These are phyloP conservation scores for Grigorovia yakushimaensis DNA, from an alignment of 805 yeast species.

Conservation along the genomic window DNA sequence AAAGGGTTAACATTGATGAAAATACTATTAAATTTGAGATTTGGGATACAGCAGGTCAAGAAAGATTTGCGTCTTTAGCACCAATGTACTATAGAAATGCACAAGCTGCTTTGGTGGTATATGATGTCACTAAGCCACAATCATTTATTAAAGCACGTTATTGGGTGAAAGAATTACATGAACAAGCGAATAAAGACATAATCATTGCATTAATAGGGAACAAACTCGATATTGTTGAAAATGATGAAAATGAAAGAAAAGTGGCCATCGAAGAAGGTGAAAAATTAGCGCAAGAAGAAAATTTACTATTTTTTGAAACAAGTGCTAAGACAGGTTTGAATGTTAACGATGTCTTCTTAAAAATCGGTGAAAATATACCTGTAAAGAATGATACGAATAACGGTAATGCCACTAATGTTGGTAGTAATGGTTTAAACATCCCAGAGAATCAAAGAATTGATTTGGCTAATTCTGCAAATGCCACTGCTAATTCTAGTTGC, in stretches of 20 bases:
- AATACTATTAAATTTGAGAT: slow-evolving; percentile 85
- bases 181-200: slow-evolving; percentile 87
- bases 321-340: slow-evolving; percentile 86
- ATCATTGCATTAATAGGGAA: slow-evolving; percentile 91
- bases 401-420: slow-evolving; percentile 9
- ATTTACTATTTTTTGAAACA: slow-evolving; percentile 82
- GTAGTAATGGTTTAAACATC: slow-evolving; percentile 17
- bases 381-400: slow-evolving; percentile 17
- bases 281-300: slow-evolving; percentile 83
- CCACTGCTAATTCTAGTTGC: slow-evolving; percentile 26
- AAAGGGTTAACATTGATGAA: slow-evolving; percentile 78
- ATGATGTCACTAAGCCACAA: slow-evolving; percentile 91
- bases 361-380: slow-evolving; percentile 83
- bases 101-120: slow-evolving; percentile 92
- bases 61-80: slow-evolving; percentile 88
- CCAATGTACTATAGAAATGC: slow-evolving; percentile 98
- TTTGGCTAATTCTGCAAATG: slow-evolving; percentile 24
- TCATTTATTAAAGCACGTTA: slow-evolving; percentile 93
- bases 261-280: slow-evolving; percentile 82
- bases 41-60: slow-evolving; percentile 99
- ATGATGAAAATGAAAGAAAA: slow-evolving; percentile 40
- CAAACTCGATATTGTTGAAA: slow-evolving; percentile 70
- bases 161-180: slow-evolving; percentile 94
- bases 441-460: slow-evolving; percentile 28
- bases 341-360: slow-evolving; percentile 84